Conservation (phyloP, 164 flowering plant genomes). For the Magnolia officinalis region DNA sequence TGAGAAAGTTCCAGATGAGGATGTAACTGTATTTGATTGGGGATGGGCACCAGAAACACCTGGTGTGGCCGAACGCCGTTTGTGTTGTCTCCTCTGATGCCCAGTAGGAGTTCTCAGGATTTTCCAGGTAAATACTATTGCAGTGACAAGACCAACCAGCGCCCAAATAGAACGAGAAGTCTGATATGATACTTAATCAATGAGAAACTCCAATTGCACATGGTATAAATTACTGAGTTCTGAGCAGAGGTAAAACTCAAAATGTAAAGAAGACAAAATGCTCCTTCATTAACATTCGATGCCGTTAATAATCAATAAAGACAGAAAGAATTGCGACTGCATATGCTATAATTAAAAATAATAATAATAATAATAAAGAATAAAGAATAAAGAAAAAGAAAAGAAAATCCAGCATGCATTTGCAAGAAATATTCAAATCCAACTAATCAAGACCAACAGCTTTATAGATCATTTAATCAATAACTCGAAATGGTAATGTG, state of each 20-base stretch:
- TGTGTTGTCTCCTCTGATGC: conserved; percentile 61
- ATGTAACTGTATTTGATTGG: conserved; percentile 28
- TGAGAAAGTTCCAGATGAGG: conserved; percentile 33
- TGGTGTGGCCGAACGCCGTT: conserved; percentile 41
- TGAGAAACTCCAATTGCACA: not conserved
- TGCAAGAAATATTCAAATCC: not conserved
- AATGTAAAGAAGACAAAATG: not conserved
- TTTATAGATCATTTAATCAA: not conserved
- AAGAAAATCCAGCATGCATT: not conserved
- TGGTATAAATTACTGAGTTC: too few relatives aligned
- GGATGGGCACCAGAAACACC: conserved; percentile 41
- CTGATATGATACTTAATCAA: conserved; percentile 28
- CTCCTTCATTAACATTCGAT: not conserved
- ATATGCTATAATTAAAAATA: not conserved
- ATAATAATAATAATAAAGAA: too few relatives aligned
- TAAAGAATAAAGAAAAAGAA: not conserved
- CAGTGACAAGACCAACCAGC: conserved; percentile 73
- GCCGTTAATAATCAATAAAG: too few relatives aligned
- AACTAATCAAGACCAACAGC: not conserved
- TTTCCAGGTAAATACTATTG: conserved; percentile 76
- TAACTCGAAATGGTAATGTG: not conserved
- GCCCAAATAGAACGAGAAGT: conserved; percentile 70
- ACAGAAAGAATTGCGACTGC: not conserved
- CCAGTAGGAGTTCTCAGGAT: conserved; percentile 54
- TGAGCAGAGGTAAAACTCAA: not conserved